phyloP scores from a whole-genome alignment of 108 stramenopile genomes.

The Skeletonema grethae region DNA sequence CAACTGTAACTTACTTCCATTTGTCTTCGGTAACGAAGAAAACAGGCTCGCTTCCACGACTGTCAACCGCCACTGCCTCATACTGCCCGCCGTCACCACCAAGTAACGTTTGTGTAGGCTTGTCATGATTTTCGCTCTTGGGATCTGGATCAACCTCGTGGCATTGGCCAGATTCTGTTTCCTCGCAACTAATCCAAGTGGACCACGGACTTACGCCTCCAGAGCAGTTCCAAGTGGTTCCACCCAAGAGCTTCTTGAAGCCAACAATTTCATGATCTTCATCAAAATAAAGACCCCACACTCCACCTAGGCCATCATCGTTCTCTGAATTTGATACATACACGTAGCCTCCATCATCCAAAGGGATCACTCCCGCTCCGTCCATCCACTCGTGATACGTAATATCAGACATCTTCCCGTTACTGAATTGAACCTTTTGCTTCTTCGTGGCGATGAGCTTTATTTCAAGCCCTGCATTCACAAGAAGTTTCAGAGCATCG shows the following conservation, averaged over 20 bases:
- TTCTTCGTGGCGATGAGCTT: neutral
- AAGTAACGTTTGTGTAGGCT: neutral
- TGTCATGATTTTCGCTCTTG: neutral
- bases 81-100: conserved; percentile 20
- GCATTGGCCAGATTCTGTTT: conserved; percentile 18
- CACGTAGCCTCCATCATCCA: conserved; percentile 29
- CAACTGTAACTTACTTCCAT: neutral
- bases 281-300: conserved; percentile 29
- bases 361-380: conserved; percentile 22
- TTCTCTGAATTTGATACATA: conserved; percentile 43
- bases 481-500: neutral
- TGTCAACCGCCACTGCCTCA: conserved; percentile 27
- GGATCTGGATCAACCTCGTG: conserved; percentile 23
- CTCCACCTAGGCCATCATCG: conserved; percentile 4
- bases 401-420: neutral
- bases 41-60: neutral
- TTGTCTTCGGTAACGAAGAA: conserved; percentile 28
- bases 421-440: neutral
- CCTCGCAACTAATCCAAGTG: conserved; percentile 39
- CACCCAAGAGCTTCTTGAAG: conserved; percentile 14
- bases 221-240: conserved; percentile 22
- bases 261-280: conserved; percentile 7
- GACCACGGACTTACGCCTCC: conserved; percentile 33
- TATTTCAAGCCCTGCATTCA: neutral
- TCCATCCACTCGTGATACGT: conserved; percentile 34